Evolutionary conservation across 257 asterid genomes (phyloP), one percentile per base, ranked within the genome.

Genomic region (Solanum boliviense): DNA sequence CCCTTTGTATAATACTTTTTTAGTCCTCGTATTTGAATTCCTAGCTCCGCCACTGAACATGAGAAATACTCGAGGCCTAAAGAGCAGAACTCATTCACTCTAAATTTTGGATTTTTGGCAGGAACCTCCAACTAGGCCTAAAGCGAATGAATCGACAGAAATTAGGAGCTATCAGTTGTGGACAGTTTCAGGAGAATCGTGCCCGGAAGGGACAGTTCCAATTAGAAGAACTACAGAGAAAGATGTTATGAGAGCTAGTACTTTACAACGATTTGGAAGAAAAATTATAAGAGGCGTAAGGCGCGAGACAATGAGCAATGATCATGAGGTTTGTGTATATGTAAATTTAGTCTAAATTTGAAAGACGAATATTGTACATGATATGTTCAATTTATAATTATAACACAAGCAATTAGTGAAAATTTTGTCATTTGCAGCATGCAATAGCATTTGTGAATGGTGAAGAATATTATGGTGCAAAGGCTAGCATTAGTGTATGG

Each of bases 41-140:
- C 73, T 67, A 67, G 73, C 73, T 67, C 18, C 34, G 32, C 20
- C 34, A 67, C 7, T 65, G 18, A 65, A 62, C 70, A 23, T 60
- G 74, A 18, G 62, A 18, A 52, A 18, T 52, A 52, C 62, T 52
- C 9, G 9, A 52, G 8, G 62, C 0, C 23, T 16, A 34, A 20
- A 73, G 81, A 34, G 8, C 29, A 34, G 48, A 9, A 73, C 27
- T 9, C 46, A 10, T 13, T 5, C 10, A 35, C 29, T 35, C 83
- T 74, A 74, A 68, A 27, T 13, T 68, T 68, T 27, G 35, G 11
- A 3, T 71, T 29, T 83, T 3, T 15, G 7, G 91, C 92, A 95
- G 98, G 95, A 93, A 38, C 91, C 94, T 73, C 97, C 98, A 44
- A 95, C 92, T 84, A 94, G 97, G 94, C 99, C 98, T 32, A 95